Evolutionary conservation across 2,329 filamentous ascomycete species (phyloP), one percentile per base, ranked within the genome.

Genomic region (Penicillium nordicum): DNA sequence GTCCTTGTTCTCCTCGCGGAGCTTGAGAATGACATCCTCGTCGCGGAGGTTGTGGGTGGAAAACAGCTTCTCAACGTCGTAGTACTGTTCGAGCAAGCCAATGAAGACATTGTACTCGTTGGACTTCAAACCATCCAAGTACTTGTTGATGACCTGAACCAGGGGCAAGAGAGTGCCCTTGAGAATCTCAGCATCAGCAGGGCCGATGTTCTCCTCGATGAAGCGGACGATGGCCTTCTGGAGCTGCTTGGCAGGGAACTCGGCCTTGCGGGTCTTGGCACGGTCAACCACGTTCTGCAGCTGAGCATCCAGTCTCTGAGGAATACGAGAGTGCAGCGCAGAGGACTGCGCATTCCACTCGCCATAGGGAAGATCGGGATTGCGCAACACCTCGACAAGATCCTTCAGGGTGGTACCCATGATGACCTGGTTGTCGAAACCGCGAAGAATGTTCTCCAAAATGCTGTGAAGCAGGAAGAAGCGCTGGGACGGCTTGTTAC

Each of bases 321-420:
- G 94, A 89, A 97, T 99, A 67, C 94, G 89, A 7, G 92, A 90
- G 76, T 97, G 93, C n/a, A 99, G 84, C 23, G 94, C 94, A 47
- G 94, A 96, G 65, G 96, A 94, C 71, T 97, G 92, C 6, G 93
- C 89, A 61, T 89, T 92, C 90, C 93, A 99, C 76, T 99, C 92
- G 74, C 93, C 92, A 72, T 94, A 99, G 1, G 94, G 94, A 61
- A 99, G 83, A 68, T 97, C 92, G 1, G 89, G 86, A 69, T 96
- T 85, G 41, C 93, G 88, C 23, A 99, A 84, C 11, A 99, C 92
- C 58, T 91, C 85, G n/a, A 97, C 87, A 37, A 97, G 81, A 71
- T 94, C 90, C 76, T 90, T 91, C 23, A 99, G 81, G 1, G 92
- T 94, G 57, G 85, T 77, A 50, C 85, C 84, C 93, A 99, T 96